Percentiles rank a stretch among this genome's conserved stretches.
Conservation (phyloP, 2,329 filamentous ascomycete species). For the Cladophialophora psammophila region DNA sequence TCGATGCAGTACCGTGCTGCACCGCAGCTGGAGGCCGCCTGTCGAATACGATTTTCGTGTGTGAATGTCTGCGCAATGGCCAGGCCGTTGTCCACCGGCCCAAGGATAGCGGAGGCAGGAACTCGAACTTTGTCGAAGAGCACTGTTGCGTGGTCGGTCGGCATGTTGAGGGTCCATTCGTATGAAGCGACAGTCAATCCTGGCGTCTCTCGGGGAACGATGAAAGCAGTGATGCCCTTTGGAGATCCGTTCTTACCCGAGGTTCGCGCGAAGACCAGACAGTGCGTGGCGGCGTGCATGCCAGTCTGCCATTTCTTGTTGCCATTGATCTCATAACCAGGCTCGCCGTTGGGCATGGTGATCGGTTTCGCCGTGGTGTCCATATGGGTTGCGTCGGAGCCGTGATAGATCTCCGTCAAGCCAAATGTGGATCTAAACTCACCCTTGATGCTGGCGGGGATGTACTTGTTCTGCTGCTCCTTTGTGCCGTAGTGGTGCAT, state of each 20-base stretch:
- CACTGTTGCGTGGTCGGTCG: conserved; percentile 69
- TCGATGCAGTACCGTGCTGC: conserved; percentile 68
- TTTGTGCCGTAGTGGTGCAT: conserved; percentile 65
- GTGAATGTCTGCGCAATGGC: conserved; percentile 70
- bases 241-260: conserved; percentile 61
- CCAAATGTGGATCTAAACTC: conserved; percentile 67
- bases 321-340: conserved; percentile 63
- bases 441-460: conserved; percentile 60
- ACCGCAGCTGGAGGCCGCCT: conserved; percentile 67
- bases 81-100: conserved; percentile 61
- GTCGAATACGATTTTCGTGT: conserved; percentile 71
- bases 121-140: conserved; percentile 65
- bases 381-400: conserved; percentile 70
- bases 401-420: conserved; percentile 67
- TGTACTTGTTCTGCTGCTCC: conserved; percentile 62
- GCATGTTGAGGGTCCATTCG: conserved; percentile 73
- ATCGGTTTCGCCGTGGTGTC: conserved; percentile 59
- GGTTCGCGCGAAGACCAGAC: conserved; percentile 68
- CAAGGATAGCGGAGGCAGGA: conserved; percentile 61
- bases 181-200: conserved; percentile 65
- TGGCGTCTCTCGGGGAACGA: conserved; percentile 61
- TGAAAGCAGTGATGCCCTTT: conserved; percentile 67
- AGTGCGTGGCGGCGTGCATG: conserved; percentile 68
- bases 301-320: conserved; percentile 72
- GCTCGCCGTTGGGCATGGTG: conserved; percentile 48